Conservation (phyloP, 768 basidiomycete species). For the Pleurotus tuber-regium region DNA sequence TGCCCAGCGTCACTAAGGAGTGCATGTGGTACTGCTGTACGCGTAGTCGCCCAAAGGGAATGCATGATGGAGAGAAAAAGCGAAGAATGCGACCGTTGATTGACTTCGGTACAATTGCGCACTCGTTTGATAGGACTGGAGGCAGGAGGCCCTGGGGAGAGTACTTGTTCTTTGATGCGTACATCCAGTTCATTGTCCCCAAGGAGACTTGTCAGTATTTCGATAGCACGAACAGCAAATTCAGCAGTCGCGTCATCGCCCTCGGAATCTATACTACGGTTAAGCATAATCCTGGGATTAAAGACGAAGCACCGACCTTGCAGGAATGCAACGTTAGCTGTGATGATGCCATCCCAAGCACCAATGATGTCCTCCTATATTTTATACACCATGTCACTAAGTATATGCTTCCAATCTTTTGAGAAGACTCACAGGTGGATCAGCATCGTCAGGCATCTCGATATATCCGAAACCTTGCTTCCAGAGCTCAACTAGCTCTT, state of each 20-base stretch:
- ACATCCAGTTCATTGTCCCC: slow-evolving; percentile 46
- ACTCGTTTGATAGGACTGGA: slow-evolving; percentile 14
- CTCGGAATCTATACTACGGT: slow-evolving; percentile 33
- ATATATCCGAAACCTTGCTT: slow-evolving; percentile 41
- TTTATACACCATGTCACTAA: background rate
- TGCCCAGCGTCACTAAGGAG: slow-evolving; percentile 43
- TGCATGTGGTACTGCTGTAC: slow-evolving; percentile 37
- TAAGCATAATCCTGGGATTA: too few species aligned
- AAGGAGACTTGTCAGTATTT: slow-evolving; percentile 48
- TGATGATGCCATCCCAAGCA: slow-evolving; percentile 59
- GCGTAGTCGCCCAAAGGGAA: slow-evolving; percentile 54
- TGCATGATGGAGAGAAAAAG: slow-evolving; percentile 58
- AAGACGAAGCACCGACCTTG: slow-evolving; percentile 37
- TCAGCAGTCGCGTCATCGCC: slow-evolving; percentile 36
- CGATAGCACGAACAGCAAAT: slow-evolving; percentile 38
- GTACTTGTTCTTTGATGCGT: slow-evolving; percentile 19
- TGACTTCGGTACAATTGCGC: background rate
- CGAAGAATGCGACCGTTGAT: slow-evolving; percentile 34
- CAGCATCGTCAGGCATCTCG: slow-evolving; percentile 41
- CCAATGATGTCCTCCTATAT: slow-evolving; percentile 43
- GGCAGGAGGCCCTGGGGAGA: slow-evolving; percentile 7
- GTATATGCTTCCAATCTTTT: background rate
- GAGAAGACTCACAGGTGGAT: slow-evolving; percentile 47
- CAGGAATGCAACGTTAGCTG: slow-evolving; percentile 42
- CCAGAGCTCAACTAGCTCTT: slow-evolving; percentile 54